Conservation (phyloP, 2,329 filamentous ascomycete species). For the Ceratocystis diversiconidia region DNA sequence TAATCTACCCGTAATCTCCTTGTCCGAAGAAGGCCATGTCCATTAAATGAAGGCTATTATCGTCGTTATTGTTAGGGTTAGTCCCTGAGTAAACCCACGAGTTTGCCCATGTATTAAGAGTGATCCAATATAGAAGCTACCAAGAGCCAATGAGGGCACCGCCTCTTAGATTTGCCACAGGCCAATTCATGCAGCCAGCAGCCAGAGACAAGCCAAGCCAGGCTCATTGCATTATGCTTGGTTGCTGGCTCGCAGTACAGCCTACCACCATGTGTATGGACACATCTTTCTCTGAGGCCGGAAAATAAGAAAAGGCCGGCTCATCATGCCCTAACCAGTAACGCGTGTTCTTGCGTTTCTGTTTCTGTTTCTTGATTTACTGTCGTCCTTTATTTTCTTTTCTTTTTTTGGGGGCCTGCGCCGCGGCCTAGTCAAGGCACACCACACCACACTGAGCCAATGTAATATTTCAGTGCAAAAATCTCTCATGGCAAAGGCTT, state of each 20-base stretch:
- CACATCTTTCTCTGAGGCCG: not conserved
- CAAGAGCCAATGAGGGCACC: not conserved
- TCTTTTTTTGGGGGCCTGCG: not conserved
- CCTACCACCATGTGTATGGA: not conserved
- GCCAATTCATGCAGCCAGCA: not conserved
- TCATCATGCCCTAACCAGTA: not conserved
- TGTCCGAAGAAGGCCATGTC: not conserved
- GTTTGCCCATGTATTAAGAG: not conserved
- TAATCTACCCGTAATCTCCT: not conserved
- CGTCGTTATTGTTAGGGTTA: not conserved
- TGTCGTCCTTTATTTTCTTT: not conserved
- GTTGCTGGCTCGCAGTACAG: not conserved
- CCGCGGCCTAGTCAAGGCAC: not conserved
- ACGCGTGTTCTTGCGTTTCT: slow-evolving; percentile 3
- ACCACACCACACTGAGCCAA: not conserved
- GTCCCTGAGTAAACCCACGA: not conserved
- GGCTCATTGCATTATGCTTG: not conserved
- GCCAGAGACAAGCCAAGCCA: not conserved
- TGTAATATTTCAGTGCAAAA: not conserved
- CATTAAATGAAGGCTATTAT: not conserved
- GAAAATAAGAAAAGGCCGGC: not conserved
- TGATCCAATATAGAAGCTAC: not conserved
- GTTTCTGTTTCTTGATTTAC: not conserved
- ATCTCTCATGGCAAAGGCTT: not conserved
- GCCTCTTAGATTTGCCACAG: not conserved